Percentiles rank a stretch among this genome's conserved stretches.
These are phyloP conservation scores for Pestalotiopsis sp. DNA, from an alignment of 2,329 filamentous ascomycete genomes.

Conservation along the genomic window DNA sequence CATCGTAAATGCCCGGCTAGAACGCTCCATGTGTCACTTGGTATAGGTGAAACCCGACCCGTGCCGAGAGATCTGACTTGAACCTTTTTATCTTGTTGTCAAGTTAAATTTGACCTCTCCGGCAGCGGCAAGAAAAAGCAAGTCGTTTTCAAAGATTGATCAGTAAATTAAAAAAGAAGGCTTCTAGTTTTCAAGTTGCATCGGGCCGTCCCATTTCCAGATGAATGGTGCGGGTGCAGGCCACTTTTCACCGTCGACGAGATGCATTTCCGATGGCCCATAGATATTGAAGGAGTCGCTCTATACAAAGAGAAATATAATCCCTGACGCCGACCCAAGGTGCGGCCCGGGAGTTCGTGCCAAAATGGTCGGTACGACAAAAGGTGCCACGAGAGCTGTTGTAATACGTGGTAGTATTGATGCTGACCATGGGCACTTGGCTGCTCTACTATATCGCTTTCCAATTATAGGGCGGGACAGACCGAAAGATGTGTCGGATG, in stretches of 20 bases:
- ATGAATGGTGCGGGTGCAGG: neutral
- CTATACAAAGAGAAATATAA: neutral
- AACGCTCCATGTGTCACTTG: neutral
- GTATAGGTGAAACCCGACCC: neutral
- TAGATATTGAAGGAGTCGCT: neutral
- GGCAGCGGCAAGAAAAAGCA: neutral
- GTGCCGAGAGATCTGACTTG: neutral
- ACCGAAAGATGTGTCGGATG: neutral
- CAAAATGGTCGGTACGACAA: neutral
- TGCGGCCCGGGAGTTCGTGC: neutral
- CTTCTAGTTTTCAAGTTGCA: neutral
- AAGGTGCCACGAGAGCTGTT: neutral
- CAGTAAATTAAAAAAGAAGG: neutral
- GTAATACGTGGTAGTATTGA: neutral
- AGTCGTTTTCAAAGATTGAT: neutral
- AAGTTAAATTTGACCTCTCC: neutral
- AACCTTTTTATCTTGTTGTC: neutral
- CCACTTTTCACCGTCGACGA: neutral
- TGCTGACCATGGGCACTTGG: neutral
- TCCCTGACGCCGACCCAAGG: neutral
- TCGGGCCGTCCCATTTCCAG: neutral
- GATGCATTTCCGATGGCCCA: neutral
- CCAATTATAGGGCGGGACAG: neutral
- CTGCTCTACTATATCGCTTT: neutral
- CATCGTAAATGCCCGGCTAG: neutral